Conservation (phyloP, 2,329 filamentous ascomycete genomes). For the Huntiella decipiens region DNA sequence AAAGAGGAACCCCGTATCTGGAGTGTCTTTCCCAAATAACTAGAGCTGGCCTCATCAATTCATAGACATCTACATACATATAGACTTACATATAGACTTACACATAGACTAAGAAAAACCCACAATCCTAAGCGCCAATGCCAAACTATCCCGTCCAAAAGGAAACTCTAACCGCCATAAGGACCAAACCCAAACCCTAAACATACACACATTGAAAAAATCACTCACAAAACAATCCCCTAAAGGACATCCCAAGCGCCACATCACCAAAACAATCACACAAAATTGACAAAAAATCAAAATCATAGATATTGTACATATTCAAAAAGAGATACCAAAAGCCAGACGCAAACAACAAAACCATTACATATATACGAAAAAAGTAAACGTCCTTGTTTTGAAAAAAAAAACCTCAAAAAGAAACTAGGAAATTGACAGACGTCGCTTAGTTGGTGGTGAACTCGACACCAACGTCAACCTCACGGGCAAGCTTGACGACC, state of each 20-base stretch:
- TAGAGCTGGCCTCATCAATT: too few species aligned
- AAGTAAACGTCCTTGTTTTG: not conserved
- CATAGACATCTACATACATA: too few species aligned
- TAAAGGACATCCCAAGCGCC: conserved; percentile 1
- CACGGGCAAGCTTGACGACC: conserved; percentile 95
- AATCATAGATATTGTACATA: conserved; percentile 6
- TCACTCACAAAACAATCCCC: not conserved
- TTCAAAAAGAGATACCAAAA: conserved; percentile 6
- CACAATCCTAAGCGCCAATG: too few species aligned
- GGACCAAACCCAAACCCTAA: not conserved
- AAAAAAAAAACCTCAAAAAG: not conserved
- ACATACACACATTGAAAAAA: not conserved
- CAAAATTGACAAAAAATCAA: conserved; percentile 2
- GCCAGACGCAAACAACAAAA: conserved; percentile 5
- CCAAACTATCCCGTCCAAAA: too few species aligned
- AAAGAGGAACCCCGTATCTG: too few species aligned
- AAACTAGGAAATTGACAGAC: too few species aligned
- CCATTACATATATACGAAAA: conserved; percentile 3
- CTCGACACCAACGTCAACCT: conserved; percentile 93
- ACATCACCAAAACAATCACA: conserved; percentile 1
- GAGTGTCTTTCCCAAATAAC: too few species aligned
- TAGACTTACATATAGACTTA: too few species aligned
- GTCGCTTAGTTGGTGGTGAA: conserved; percentile 68
- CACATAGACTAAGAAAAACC: too few species aligned
- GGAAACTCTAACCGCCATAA: too few species aligned